A percentile compares a stretch with the other conserved stretches of the same genome.
These are phyloP conservation scores for Aspergillus ochraceus DNA, from an alignment of 2,329 filamentous ascomycete genomes.

Conservation along the genomic window DNA sequence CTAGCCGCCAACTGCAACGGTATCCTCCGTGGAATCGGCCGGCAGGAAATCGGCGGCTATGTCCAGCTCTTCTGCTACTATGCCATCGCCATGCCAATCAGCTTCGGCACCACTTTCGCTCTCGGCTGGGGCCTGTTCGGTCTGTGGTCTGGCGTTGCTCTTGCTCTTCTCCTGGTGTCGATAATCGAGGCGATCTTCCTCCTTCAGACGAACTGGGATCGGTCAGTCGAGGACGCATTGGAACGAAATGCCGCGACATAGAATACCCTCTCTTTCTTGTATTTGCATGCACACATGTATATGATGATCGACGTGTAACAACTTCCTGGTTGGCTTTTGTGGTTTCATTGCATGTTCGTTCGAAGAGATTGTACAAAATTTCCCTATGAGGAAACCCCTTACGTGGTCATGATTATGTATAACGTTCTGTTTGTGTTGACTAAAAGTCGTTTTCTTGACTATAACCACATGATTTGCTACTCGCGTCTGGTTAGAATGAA, in stretches of 20 bases:
- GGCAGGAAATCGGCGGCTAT: conserved; percentile 87
- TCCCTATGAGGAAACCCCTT: too few species aligned
- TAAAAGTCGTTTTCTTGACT: too few species aligned
- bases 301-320: too few species aligned
- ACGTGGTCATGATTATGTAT: too few species aligned
- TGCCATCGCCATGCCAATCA: conserved; percentile 78
- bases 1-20: conserved; percentile 78
- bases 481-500: too few species aligned
- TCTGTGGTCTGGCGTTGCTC: conserved; percentile 75
- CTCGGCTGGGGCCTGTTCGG: conserved; percentile 75
- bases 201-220: conserved; percentile 55
- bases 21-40: conserved; percentile 79
- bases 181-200: conserved; percentile 60
- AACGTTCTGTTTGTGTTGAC: too few species aligned
- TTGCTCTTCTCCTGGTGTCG: conserved; percentile 65
- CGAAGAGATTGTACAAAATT: too few species aligned
- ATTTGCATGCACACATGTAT: too few species aligned
- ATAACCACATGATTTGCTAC: too few species aligned
- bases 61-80: conserved; percentile 88
- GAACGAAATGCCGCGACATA: conserved; percentile 49
- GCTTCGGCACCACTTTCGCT: conserved; percentile 74
- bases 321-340: too few species aligned
- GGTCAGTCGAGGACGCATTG: conserved; percentile 61
- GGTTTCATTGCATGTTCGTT: too few species aligned
- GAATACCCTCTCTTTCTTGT: too few species aligned